Evolutionary conservation across 2,329 filamentous ascomycete species (phyloP).

Genomic region (Alternaria brassicae): DNA sequence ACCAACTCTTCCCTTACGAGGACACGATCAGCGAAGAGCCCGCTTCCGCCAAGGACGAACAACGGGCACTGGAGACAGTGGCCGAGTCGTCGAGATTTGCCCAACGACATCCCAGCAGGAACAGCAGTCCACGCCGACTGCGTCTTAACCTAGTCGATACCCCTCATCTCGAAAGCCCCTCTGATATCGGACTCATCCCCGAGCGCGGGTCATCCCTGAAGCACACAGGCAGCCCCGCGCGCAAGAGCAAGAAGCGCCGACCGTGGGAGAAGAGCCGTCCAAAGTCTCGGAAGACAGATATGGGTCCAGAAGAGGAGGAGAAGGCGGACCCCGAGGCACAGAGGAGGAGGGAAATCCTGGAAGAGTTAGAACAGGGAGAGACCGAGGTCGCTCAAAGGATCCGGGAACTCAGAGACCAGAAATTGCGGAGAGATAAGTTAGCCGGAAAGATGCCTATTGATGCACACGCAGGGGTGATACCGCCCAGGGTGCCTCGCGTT

Average conservation of each 20-base stretch:
- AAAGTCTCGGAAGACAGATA: conserved; percentile 38
- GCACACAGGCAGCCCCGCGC: conserved; percentile 44
- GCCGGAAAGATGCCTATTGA: conserved; percentile 42
- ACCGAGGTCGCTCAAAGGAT: conserved; percentile 66
- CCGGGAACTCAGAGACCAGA: conserved; percentile 64
- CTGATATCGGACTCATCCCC: conserved; percentile 42
- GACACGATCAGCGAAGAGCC: conserved; percentile 51
- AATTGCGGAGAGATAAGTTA: conserved; percentile 60
- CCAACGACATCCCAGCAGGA: conserved; percentile 42
- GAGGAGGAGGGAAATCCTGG: conserved; percentile 40
- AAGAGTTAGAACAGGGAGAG: conserved; percentile 53
- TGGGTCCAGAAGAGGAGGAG: conserved; percentile 37
- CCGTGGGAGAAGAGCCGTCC: conserved; percentile 32
- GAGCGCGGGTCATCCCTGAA: conserved; percentile 44
- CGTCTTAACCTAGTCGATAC: conserved; percentile 36
- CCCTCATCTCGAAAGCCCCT: conserved; percentile 33
- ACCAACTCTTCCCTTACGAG: conserved; percentile 42
- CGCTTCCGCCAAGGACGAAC: conserved; percentile 18
- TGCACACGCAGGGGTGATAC: conserved; percentile 52
- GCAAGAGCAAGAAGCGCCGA: conserved; percentile 39
- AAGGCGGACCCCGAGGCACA: conserved; percentile 31
- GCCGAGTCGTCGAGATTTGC: conserved; percentile 39
- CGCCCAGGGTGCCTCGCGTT: conserved; percentile 44
- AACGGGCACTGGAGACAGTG: conserved; percentile 11
- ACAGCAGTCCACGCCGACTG: conserved; percentile 41